phyloP scores from a whole-genome alignment of 2,329 filamentous ascomycete genomes.

The Sclerotinia trifoliorum region DNA sequence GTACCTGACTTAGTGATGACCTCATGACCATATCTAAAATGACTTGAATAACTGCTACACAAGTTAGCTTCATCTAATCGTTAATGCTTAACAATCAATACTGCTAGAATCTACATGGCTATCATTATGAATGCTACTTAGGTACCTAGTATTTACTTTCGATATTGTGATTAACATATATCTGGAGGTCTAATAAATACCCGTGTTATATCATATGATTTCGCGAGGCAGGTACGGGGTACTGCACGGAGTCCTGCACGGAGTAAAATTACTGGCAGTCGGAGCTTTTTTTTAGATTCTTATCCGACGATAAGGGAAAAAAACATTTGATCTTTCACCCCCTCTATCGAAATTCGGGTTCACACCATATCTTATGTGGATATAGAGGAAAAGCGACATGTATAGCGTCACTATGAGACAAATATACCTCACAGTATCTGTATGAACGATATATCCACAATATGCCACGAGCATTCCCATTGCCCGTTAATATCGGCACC shows the following conservation, averaged over 20 bases:
- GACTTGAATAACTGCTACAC: neutral
- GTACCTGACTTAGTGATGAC: neutral
- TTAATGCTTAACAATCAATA: neutral
- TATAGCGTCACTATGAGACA: conserved; percentile 9
- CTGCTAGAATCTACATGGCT: neutral
- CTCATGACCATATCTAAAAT: neutral
- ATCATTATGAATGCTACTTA: neutral
- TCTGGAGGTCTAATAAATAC: too few relatives aligned
- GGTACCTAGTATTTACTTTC: neutral
- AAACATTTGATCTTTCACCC: neutral
- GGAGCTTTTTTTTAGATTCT: neutral
- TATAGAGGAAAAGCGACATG: neutral
- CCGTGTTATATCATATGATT: neutral
- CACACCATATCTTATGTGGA: neutral
- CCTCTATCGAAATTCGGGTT: neutral
- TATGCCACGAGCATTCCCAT: conserved; percentile 53
- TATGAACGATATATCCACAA: conserved; percentile 6
- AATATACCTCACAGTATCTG: conserved; percentile 7
- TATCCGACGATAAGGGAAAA: neutral
- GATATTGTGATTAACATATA: neutral
- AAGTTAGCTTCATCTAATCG: neutral
- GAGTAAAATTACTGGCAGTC: neutral
- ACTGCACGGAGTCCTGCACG: too few relatives aligned
- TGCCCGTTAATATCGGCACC: conserved; percentile 69
- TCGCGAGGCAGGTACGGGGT: neutral